phyloP scores from a whole-genome alignment of 768 basidiomycete species.

The Russula emetica region DNA sequence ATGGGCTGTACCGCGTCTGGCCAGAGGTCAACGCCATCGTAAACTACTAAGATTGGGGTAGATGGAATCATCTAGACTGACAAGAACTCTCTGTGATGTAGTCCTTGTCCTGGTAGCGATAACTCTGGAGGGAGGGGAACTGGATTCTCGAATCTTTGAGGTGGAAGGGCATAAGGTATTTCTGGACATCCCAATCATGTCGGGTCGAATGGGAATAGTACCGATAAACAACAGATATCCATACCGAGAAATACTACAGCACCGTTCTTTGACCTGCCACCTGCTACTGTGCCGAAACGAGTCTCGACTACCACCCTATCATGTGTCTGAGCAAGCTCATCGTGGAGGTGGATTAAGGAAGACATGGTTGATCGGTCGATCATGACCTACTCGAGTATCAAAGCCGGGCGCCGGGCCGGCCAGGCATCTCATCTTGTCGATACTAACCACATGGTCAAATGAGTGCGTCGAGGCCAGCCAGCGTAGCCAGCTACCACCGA shows the following conservation, averaged over 20 bases:
- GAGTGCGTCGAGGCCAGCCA: constrained; percentile 34
- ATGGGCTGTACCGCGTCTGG: constrained; percentile 58
- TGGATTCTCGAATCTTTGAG: constrained; percentile 61
- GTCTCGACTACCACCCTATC: constrained; percentile 50
- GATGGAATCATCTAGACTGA: constrained; percentile 19
- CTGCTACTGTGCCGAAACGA: constrained; percentile 50
- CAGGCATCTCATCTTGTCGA: not conserved
- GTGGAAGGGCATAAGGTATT: constrained; percentile 67
- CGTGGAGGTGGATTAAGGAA: constrained; percentile 45
- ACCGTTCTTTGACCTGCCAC: constrained; percentile 58
- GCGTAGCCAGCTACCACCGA: constrained; percentile 19
- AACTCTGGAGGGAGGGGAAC: constrained; percentile 49
- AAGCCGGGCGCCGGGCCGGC: not conserved
- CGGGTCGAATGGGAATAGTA: not conserved
- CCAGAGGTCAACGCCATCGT: not conserved
- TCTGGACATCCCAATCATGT: constrained; percentile 39
- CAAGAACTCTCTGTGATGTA: constrained; percentile 60
- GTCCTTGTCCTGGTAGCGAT: constrained; percentile 54
- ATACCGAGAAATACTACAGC: constrained; percentile 62
- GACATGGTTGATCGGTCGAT: not conserved
- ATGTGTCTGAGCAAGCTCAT: constrained; percentile 46
- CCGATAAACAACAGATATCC: constrained; percentile 20
- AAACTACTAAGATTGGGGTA: not conserved
- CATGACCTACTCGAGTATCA: too few relatives aligned
- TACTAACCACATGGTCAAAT: not conserved